Evolutionary conservation across 495 filamentous ascomycete species (phyloP), one percentile per base, ranked within the genome.

Genomic region (Annulohypoxylon nitens): DNA sequence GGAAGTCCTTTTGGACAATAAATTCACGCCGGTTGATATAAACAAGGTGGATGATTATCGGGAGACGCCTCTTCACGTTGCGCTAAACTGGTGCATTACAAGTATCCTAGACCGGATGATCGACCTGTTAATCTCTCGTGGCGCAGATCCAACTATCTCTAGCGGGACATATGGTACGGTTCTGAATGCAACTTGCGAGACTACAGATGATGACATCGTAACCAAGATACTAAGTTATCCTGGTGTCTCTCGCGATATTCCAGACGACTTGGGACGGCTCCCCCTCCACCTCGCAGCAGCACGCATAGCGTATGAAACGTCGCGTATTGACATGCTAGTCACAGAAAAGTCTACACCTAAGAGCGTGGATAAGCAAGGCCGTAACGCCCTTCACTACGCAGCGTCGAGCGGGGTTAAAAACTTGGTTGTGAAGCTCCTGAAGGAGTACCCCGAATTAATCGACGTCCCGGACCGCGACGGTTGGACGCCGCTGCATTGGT

Each of bases 401-500:
- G 67, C 54, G 5, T 14, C 53, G 0, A 39, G 68, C 33, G 63
- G 57, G 16, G 37, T 0, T 10, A 18, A 25, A 0, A 30, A 16
- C 0, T 10, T 59, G 12, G 4, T 75, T 14, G 41, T 61, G 2
- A 55, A 16, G 33, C 50, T 75, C 5, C 48, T 67, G 10, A 45
- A 48, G 26, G 61, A 51, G 4, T 71, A 11, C 14, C 64, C 64
- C 3, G 55, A 61, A 12, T 33, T 67, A 25, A 20, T 70, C 14
- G 68, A 75, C 51, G 53, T 68, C 34, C 66, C 71, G 26, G 54
- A 67, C 7, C 65, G 20, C 12, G 73, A 69, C 61, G 55, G 71
- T 9, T 61, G 72, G 71, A 76, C 77, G 3, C 70, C 78, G 3
- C 54, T 80, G 1, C 72, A 77, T 47, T 76, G 73, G 64, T 75